Evolutionary conservation across 495 filamentous ascomycete genomes (phyloP).

Genomic region (Hypoxylon lienhwacheense): DNA sequence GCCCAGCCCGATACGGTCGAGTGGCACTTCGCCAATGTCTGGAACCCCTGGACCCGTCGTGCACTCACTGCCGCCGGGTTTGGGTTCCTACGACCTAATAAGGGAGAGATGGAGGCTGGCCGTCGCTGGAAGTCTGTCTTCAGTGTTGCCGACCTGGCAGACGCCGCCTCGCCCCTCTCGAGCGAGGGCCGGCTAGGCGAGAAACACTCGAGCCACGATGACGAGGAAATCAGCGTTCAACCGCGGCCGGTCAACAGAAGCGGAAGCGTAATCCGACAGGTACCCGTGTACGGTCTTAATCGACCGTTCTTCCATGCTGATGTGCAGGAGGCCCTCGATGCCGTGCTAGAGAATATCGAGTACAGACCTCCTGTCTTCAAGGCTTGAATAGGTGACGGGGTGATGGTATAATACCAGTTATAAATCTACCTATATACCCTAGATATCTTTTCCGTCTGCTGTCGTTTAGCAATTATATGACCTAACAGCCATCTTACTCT

Average conservation of each 20-base stretch:
- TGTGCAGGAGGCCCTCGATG: constrained; percentile 82
- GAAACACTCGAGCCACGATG: constrained; percentile 7
- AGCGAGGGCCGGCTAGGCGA: constrained; percentile 1
- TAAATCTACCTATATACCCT: constrained; percentile 17
- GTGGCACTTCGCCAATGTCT: constrained; percentile 55
- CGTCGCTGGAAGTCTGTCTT: constrained; percentile 34
- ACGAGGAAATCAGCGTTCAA: constrained; percentile 16
- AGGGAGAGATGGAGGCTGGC: constrained; percentile 29
- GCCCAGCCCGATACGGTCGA: constrained; percentile 51
- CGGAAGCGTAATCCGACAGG: constrained; percentile 23
- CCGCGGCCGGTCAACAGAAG: constrained; percentile 6
- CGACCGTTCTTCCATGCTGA: constrained; percentile 59
- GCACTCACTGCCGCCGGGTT: constrained; percentile 54
- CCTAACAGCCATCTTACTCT: too few species aligned
- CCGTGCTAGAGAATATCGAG: constrained; percentile 69
- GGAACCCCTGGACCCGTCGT: constrained; percentile 54
- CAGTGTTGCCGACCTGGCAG: constrained; percentile 30
- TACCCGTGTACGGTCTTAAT: constrained; percentile 50
- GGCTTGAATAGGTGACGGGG: background rate
- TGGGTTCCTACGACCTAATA: constrained; percentile 37
- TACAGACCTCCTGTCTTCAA: constrained; percentile 13
- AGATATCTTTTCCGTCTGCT: background rate
- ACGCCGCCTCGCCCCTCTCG: constrained; percentile 29
- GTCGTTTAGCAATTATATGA: constrained; percentile 1
- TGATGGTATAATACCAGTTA: constrained; percentile 7